Percentiles rank a stretch among this genome's conserved stretches.
Evolutionary conservation across 805 yeast species (phyloP).

Genomic region (Lachancea waltii): DNA sequence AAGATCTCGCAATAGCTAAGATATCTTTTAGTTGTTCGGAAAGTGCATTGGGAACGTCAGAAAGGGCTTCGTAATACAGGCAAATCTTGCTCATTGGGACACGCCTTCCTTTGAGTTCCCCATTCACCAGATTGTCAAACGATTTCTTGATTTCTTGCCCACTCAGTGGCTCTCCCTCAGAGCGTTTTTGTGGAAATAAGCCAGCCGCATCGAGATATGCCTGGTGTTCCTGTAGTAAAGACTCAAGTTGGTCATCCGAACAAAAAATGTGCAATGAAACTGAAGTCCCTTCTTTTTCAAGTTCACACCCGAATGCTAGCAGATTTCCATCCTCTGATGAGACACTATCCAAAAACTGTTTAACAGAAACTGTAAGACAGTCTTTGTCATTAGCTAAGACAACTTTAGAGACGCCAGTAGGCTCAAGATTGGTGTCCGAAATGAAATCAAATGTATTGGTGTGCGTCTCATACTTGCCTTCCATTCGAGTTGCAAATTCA

Average conservation of each 20-base stretch:
- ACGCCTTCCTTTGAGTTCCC: constrained; percentile 1
- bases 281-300: neutral
- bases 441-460: constrained; percentile 36
- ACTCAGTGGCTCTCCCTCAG: too few relatives aligned
- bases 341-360: constrained; percentile 26
- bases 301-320: constrained; percentile 1
- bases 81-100: constrained; percentile 1
- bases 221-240: constrained; percentile 2
- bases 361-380: constrained; percentile 31
- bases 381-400: constrained; percentile 33
- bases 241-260: constrained; percentile 46
- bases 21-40: constrained; percentile 1
- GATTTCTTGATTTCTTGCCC: neutral
- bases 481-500: constrained; percentile 30
- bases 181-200: neutral
- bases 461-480: constrained; percentile 31
- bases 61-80: constrained; percentile 4
- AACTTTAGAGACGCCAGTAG: constrained; percentile 50
- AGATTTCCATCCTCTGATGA: constrained; percentile 5
- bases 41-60: neutral
- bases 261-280: constrained; percentile 42
- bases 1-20: neutral
- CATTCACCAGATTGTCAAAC: constrained; percentile 31
- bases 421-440: constrained; percentile 47
- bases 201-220: neutral